Evolutionary conservation across 495 filamentous ascomycete species (phyloP), one percentile per base, ranked within the genome.

Genomic region (Sphaerosporella brunnea): DNA sequence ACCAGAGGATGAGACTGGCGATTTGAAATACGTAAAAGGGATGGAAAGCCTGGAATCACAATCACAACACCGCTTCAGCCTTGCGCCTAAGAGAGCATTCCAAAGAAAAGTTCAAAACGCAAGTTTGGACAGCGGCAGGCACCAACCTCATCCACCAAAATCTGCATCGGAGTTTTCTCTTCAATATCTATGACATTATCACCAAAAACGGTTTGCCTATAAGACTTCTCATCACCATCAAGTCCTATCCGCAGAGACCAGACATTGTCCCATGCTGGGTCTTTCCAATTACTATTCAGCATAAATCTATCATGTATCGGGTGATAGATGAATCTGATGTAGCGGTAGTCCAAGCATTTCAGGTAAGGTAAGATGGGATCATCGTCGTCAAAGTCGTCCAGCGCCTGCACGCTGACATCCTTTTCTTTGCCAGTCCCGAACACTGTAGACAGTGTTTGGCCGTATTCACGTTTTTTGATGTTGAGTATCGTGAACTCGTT

Each of bases 21-120:
- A 99, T 77, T 61, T 99, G 92, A 64, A 99, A 99, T 28, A 95
- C 78, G 58, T 96, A 99, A 65, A 99, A 96, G 2, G 92, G 92
- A 59, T 96, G 90, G 60, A 99, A 84, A 2, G 80, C 84, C 80
- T 90, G 52, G 11, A 13, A 7, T 43, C 40, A 43, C 25, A 43
- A 43, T 13, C 7, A 4, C 11, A 32, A 34, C 30, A 34, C 20
- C 30, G 11, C 23, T 45, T 44, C 16, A 13, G 34, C 42, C 44
- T 39, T 15, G 39, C 35, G 2, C 15, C 43, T 11, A 19, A 46
- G 34, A 7, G 13, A n/a, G 9, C 13, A 9, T 20, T 42, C 26
- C 10, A 1, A 32, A 18, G 28, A 10, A 23, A 16, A 28, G 23
- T n/a, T n/a, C n/a, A n/a, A n/a, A n/a, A n/a, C n/a, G n/a, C n/a